Percentiles rank a stretch among this genome's conserved stretches.
Evolutionary conservation across 2,329 filamentous ascomycete genomes (phyloP).

Genomic region (Bipolaris victoriae): DNA sequence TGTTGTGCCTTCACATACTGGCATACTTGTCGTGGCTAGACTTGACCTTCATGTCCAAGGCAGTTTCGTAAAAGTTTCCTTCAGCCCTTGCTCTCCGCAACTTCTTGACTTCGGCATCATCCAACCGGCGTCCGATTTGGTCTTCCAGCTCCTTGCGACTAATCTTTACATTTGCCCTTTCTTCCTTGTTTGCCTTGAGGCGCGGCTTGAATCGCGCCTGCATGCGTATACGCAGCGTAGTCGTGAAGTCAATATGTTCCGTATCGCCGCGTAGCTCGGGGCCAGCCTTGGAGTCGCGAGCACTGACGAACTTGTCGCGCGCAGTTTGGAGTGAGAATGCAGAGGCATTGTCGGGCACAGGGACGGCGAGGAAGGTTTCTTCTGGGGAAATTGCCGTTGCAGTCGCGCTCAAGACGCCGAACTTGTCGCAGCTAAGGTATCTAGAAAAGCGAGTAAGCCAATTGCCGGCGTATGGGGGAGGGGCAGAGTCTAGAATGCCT

Average conservation of each 20-base stretch:
- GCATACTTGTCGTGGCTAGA: slow-evolving; percentile 67
- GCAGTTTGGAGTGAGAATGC: slow-evolving; percentile 78
- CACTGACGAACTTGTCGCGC: slow-evolving; percentile 72
- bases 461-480: neutral
- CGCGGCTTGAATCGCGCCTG: slow-evolving; percentile 92
- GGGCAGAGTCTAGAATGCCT: neutral
- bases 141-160: slow-evolving; percentile 84
- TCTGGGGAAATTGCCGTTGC: slow-evolving; percentile 82
- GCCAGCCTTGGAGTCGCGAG: slow-evolving; percentile 51
- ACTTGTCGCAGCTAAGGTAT: slow-evolving; percentile 85
- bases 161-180: slow-evolving; percentile 83
- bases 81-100: slow-evolving; percentile 83
- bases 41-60: slow-evolving; percentile 88
- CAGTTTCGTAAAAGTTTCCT: slow-evolving; percentile 85
- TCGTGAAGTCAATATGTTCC: slow-evolving; percentile 69
- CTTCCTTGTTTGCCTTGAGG: slow-evolving; percentile 78
- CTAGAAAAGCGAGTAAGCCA: slow-evolving; percentile 50
- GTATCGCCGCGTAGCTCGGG: slow-evolving; percentile 80
- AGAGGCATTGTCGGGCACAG: slow-evolving; percentile 66
- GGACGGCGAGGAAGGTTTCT: slow-evolving; percentile 77
- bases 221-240: slow-evolving; percentile 84
- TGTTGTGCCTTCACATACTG: slow-evolving; percentile 20
- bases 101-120: slow-evolving; percentile 84
- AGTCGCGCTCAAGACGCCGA: slow-evolving; percentile 76
- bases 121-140: slow-evolving; percentile 74